Evolutionary conservation across 192 early-diverging fungal genomes (phyloP).

Genomic region (Umbelopsis isabellina): DNA sequence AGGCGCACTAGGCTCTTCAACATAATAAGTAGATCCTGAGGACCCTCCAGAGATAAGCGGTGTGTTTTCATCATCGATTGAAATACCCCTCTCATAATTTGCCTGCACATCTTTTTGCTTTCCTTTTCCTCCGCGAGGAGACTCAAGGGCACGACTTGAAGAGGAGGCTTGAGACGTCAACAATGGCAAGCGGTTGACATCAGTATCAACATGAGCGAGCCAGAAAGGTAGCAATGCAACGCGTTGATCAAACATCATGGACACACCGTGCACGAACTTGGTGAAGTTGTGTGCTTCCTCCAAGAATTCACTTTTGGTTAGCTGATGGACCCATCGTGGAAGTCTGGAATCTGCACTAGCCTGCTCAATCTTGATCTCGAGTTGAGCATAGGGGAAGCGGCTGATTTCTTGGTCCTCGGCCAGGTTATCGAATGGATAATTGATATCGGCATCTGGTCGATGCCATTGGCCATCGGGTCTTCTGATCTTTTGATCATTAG

Average conservation of each 20-base stretch:
- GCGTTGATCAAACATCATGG: conserved; percentile 65
- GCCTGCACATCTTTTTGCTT: background rate
- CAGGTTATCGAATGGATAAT: conserved; percentile 82
- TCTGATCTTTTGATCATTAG: conserved; percentile 58
- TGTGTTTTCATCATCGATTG: conserved; percentile 16
- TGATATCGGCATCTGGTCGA: conserved; percentile 79
- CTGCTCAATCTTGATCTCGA: conserved; percentile 89
- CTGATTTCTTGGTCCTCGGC: conserved; percentile 77
- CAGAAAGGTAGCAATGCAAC: conserved; percentile 69
- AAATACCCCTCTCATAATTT: background rate
- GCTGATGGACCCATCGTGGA: conserved; percentile 81
- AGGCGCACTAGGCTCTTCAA: background rate
- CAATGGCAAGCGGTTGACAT: conserved; percentile 31
- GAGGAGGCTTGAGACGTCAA: conserved; percentile 32
- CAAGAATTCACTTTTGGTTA: conserved; percentile 71
- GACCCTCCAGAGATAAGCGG: conserved; percentile 9
- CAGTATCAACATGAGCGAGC: conserved; percentile 47
- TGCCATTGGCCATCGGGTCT: conserved; percentile 90
- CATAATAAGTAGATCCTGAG: conserved; percentile 1
- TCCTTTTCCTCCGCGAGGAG: conserved; percentile 25
- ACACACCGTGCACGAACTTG: conserved; percentile 86
- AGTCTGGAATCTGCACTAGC: conserved; percentile 57
- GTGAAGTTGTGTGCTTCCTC: conserved; percentile 84
- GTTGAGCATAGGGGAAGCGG: conserved; percentile 91
- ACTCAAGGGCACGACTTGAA: background rate